phyloP scores from a whole-genome alignment of 2,329 filamentous ascomycete species.

The Nemania diffusa region DNA sequence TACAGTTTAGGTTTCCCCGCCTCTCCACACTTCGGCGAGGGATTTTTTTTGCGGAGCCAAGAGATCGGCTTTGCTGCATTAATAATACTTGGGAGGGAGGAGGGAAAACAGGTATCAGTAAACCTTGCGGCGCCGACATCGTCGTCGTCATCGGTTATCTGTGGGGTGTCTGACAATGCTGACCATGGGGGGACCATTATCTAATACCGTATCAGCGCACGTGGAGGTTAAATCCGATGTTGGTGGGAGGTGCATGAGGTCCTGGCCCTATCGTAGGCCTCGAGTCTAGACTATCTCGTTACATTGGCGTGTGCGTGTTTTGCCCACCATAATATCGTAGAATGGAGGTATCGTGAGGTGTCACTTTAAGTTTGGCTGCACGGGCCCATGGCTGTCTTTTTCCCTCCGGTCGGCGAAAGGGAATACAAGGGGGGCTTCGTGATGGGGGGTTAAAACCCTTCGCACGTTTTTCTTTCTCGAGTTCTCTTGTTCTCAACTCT shows the following conservation, averaged over 20 bases:
- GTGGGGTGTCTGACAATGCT: slow-evolving; percentile 8
- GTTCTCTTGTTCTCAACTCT: background rate
- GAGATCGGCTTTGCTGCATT: background rate
- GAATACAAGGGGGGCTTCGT: background rate
- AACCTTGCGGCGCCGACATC: slow-evolving; percentile 29
- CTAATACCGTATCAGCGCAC: background rate
- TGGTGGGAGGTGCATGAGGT: background rate
- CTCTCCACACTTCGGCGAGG: background rate
- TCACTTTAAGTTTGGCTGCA: slow-evolving; percentile 5
- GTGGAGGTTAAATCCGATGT: background rate
- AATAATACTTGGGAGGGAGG: background rate
- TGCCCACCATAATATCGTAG: background rate
- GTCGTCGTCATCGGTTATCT: slow-evolving; percentile 24
- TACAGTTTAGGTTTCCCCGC: background rate
- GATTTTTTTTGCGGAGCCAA: background rate
- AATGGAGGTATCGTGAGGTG: slow-evolving; percentile 26
- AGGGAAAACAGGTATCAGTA: background rate
- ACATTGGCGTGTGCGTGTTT: slow-evolving; percentile 3
- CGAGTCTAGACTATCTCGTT: slow-evolving; percentile 8
- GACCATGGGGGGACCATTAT: too few relatives aligned
- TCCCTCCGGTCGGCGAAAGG: slow-evolving; percentile 16
- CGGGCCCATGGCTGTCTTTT: background rate
- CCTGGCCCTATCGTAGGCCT: background rate
- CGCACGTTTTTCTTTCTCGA: background rate
- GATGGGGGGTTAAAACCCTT: slow-evolving; percentile 13